Base-by-base conservation (phyloP, 106 monocot genomes). In the Dendrobium chrysotoxum region DNA sequence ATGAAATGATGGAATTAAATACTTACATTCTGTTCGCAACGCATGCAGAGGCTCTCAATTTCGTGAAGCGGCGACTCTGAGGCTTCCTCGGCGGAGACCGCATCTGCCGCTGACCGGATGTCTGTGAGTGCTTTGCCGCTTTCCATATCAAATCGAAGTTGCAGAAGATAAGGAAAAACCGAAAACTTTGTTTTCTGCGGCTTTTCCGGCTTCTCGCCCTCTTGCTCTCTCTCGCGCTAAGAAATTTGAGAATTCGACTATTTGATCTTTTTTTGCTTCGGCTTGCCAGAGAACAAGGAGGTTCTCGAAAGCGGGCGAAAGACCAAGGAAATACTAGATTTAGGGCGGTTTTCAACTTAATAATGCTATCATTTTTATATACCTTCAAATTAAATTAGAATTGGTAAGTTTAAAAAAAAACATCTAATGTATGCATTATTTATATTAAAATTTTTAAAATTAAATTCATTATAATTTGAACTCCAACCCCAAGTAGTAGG, bases 21-120 rank as follows among this genome's bases (percentile, higher is more conserved):
- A 2, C 66, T 82, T 86, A 95, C 99, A 77, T 99, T 99, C 80
- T 93, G 88, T 12, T 91, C 90, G 82, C 99, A 99, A 3, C 99
- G 88, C 99, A 99, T 99, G 93, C 99, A 99, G 75, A 99, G 99
- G 79, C 95, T 95, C 88, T 99, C 99, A 28, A 95, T 85, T 77
- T 89, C 58, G 80, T 92, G 88, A 46, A 92, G 88, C 26, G 92
- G 90, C 78, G 87, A 30, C 75, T 46, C 86, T 39, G 86, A 66
- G 21, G 76, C 55, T 12, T 87, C 92, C 25, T 85, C 87, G 81
- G 83, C 23, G 42, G 57, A 78, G 28, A 85, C 75, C 30, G 81
- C 72, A 54, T 89, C 92, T 41, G 81, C 92, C 72, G 84, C 88
- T 7, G 86, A 87, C 38, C 82, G 78, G 72, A 92, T 76, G 65